A percentile compares a stretch with the other conserved stretches of the same genome.
phyloP scores from a whole-genome alignment of 208 protist genomes.

The Plasmodiophora brassicae region DNA sequence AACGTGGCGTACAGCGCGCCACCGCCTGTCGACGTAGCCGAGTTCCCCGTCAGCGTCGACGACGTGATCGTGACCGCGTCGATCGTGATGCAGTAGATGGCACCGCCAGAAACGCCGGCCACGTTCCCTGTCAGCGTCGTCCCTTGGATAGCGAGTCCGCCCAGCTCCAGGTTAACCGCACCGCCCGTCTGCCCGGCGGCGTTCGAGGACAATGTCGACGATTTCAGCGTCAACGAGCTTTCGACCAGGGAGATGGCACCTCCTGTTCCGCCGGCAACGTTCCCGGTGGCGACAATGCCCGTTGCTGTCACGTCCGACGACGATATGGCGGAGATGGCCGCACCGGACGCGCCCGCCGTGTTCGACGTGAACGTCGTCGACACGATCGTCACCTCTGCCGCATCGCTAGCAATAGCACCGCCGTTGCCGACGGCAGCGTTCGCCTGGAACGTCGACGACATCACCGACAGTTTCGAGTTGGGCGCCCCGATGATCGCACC shows the following conservation, averaged over 20 bases:
- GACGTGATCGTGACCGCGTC: background rate
- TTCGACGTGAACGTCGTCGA: background rate
- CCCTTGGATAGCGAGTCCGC: background rate
- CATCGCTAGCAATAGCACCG: background rate
- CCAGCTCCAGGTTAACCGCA: background rate
- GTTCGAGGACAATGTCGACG: background rate
- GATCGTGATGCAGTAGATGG: background rate
- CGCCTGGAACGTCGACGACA: background rate
- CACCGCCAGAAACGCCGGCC: background rate
- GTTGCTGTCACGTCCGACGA: background rate
- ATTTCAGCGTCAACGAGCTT: background rate
- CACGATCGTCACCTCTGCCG: background rate
- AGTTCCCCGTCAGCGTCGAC: background rate
- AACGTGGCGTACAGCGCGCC: conserved; percentile 6
- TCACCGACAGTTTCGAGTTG: background rate
- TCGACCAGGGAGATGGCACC: background rate
- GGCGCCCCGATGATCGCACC: background rate
- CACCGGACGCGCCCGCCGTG: background rate
- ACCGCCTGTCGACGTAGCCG: background rate
- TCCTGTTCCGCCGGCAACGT: background rate
- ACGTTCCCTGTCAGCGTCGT: background rate
- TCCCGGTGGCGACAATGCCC: background rate
- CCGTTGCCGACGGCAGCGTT: background rate
- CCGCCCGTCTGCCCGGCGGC: background rate
- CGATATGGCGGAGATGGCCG: background rate